Evolutionary conservation across 2,329 filamentous ascomycete genomes (phyloP).

Genomic region (Colletotrichum sp.): DNA sequence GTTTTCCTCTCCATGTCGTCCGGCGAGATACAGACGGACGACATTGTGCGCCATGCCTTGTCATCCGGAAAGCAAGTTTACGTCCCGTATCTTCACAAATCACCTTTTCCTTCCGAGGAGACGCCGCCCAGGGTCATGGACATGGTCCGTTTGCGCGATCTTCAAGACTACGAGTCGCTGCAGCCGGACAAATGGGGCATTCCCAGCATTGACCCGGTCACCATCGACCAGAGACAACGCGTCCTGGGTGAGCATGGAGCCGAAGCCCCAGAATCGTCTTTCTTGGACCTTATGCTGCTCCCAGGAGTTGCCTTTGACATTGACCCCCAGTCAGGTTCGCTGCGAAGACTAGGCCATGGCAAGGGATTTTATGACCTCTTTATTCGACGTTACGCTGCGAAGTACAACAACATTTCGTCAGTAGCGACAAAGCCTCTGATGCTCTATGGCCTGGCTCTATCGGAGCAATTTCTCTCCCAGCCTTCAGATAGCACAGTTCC

Average conservation of each 20-base stretch:
- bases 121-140: slow-evolving; percentile 82
- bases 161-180: slow-evolving; percentile 80
- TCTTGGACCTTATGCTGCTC: slow-evolving; percentile 85
- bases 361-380: slow-evolving; percentile 98
- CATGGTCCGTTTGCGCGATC: slow-evolving; percentile 80
- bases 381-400: slow-evolving; percentile 72
- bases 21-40: slow-evolving; percentile 83
- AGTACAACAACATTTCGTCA: slow-evolving; percentile 22
- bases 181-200: slow-evolving; percentile 90
- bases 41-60: slow-evolving; percentile 83
- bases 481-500: slow-evolving; percentile 70
- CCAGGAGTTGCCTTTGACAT: slow-evolving; percentile 92
- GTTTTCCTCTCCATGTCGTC: slow-evolving; percentile 93
- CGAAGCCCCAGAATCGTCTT: slow-evolving; percentile 31
- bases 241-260: slow-evolving; percentile 70
- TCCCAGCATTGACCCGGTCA: slow-evolving; percentile 75
- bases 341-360: slow-evolving; percentile 87
- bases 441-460: slow-evolving; percentile 79
- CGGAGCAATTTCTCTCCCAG: slow-evolving; percentile 77
- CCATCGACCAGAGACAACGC: slow-evolving; percentile 70
- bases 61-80: slow-evolving; percentile 82
- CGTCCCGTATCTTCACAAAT: slow-evolving; percentile 84
- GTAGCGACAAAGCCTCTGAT: slow-evolving; percentile 43
- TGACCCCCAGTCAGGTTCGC: slow-evolving; percentile 52
- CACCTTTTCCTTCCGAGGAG: slow-evolving; percentile 46